These are phyloP conservation scores for Sarocladium brachiariae DNA, from an alignment of 2,329 filamentous ascomycete genomes.

Conservation along the genomic window DNA sequence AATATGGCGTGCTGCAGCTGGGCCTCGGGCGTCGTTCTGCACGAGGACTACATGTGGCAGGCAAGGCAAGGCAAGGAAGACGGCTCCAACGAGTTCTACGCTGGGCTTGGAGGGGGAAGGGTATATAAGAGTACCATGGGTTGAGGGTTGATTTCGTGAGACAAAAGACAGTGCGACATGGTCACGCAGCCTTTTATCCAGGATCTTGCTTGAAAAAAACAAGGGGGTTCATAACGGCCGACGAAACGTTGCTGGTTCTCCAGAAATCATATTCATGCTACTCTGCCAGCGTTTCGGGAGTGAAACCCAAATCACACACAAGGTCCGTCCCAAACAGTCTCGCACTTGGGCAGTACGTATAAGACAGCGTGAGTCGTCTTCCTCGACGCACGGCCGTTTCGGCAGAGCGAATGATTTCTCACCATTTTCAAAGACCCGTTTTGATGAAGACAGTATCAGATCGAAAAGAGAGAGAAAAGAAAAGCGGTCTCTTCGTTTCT, in stretches of 20 bases:
- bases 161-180: neutral
- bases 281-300: neutral
- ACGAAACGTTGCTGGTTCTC: conserved; percentile 1
- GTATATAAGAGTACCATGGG: neutral
- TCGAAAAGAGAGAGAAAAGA: too few relatives aligned
- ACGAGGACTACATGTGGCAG: too few relatives aligned
- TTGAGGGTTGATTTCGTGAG: too few relatives aligned
- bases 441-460: neutral
- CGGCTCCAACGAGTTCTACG: neutral
- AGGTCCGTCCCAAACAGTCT: neutral
- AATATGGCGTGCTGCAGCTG: too few relatives aligned
- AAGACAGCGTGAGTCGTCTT: neutral
- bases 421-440: neutral
- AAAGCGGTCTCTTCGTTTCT: too few relatives aligned
- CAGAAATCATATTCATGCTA: conserved; percentile 1
- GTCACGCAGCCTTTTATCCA: neutral
- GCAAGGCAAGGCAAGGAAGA: neutral
- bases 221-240: neutral
- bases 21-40: too few relatives aligned
- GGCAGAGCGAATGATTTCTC: conserved; percentile 3
- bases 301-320: neutral
- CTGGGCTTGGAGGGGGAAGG: too few relatives aligned
- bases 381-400: neutral
- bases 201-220: too few relatives aligned
- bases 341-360: neutral